Percentiles rank a stretch among this genome's conserved stretches.
phyloP scores from a whole-genome alignment of 352 stramenopile genomes.

The Blastocystis sp. region DNA sequence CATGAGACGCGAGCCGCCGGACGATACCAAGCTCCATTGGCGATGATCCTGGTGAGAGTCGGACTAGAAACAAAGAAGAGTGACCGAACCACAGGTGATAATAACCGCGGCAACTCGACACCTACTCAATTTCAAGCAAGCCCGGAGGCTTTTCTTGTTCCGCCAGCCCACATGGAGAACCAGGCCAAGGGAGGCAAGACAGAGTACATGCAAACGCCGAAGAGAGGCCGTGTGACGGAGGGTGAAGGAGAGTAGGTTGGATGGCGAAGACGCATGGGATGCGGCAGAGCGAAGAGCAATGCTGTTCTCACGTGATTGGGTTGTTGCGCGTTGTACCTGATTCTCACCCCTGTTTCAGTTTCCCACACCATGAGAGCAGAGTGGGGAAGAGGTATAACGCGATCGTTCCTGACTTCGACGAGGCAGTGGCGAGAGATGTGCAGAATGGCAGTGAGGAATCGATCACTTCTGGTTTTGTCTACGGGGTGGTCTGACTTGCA shows the following conservation, averaged over 20 bases:
- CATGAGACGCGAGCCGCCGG: background rate
- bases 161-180: background rate
- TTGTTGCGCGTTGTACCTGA: background rate
- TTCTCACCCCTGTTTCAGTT: conserved; percentile 14
- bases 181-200: background rate
- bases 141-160: background rate
- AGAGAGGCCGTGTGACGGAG: conserved; percentile 40
- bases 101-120: background rate
- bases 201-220: background rate
- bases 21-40: no score
- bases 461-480: conserved; percentile 9
- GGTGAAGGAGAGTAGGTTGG: conserved; percentile 65
- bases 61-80: no score
- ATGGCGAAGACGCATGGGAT: background rate
- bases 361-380: conserved; percentile 61
- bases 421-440: background rate
- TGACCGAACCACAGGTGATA: background rate
- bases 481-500: background rate
- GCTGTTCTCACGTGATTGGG: background rate
- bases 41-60: no score
- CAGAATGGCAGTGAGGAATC: background rate
- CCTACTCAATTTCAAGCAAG: background rate
- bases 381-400: conserved; percentile 40
- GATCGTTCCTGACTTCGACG: conserved; percentile 26
- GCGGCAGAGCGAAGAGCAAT: background rate